phyloP scores from a whole-genome alignment of 1,139 yeast species.

The Sugiyamaella paludigena region DNA sequence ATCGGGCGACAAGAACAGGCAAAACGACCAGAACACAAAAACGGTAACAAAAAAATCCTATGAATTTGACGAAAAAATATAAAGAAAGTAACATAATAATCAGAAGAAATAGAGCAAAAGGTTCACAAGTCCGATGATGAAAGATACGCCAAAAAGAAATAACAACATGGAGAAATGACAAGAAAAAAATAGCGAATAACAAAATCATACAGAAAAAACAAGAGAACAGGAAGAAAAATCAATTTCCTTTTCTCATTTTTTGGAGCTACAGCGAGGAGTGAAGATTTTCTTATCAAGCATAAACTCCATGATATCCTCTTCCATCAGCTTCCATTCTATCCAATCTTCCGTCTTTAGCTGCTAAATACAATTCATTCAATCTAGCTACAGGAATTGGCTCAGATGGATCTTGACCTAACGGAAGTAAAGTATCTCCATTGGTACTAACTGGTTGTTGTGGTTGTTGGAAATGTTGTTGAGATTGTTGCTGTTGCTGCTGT shows the following conservation, averaged over 20 bases:
- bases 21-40: too few species aligned
- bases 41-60: too few species aligned
- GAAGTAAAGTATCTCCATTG: constrained; percentile 12
- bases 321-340: constrained; percentile 48
- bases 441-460: constrained; percentile 18
- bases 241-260: too few species aligned
- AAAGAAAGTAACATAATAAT: background rate
- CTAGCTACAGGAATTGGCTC: constrained; percentile 43
- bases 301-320: constrained; percentile 44
- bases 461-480: constrained; percentile 15
- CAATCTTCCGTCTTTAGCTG: constrained; percentile 49
- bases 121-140: too few species aligned
- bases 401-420: constrained; percentile 35
- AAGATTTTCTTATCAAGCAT: constrained; percentile 35
- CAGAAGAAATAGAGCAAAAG: too few species aligned
- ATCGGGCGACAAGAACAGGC: too few species aligned
- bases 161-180: too few species aligned
- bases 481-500: constrained; percentile 13
- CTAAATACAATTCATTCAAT: constrained; percentile 48
- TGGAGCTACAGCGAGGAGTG: too few species aligned
- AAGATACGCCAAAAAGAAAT: background rate
- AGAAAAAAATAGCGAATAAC: too few species aligned
- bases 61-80: background rate
- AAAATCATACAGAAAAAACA: background rate
- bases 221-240: constrained; percentile 7